phyloP scores from a whole-genome alignment of 257 asterid species.

The Scutellaria minor region DNA sequence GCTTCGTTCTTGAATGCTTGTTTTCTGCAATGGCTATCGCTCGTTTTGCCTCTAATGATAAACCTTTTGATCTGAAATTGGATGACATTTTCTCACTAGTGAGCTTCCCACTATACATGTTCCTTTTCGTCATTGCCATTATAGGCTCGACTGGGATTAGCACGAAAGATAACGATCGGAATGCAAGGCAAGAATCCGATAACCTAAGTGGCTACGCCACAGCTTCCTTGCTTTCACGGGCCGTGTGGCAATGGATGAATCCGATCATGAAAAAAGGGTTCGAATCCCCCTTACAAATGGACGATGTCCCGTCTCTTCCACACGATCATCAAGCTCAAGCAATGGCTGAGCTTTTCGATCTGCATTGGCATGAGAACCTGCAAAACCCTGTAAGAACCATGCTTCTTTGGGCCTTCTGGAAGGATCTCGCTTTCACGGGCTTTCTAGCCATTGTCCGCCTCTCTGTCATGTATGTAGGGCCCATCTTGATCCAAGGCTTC shows the following conservation, averaged over 20 bases:
- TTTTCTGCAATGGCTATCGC: conserved; percentile 35
- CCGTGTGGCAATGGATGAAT: conserved; percentile 66
- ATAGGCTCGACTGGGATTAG: conserved; percentile 40
- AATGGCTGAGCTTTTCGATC: conserved; percentile 50
- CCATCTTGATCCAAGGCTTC: conserved; percentile 60
- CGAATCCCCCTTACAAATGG: conserved; percentile 49
- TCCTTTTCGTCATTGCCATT: conserved; percentile 47
- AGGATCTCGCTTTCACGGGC: conserved; percentile 53
- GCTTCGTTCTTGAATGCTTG: conserved; percentile 28
- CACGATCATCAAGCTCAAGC: conserved; percentile 47
- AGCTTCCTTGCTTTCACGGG: conserved; percentile 61
- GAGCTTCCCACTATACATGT: conserved; percentile 45
- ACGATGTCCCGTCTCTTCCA: conserved; percentile 68
- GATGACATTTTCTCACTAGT: conserved; percentile 51
- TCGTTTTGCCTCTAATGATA: conserved; percentile 39
- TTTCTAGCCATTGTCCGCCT: conserved; percentile 49
- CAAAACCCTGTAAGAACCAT: conserved; percentile 53
- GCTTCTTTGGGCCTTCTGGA: conserved; percentile 64
- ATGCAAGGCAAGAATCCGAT: conserved; percentile 27
- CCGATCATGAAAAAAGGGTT: conserved; percentile 61
- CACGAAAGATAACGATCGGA: conserved; percentile 8
- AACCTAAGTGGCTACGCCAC: conserved; percentile 55
- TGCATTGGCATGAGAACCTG: conserved; percentile 54
- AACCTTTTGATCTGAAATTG: conserved; percentile 33
- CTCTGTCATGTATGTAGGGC: conserved; percentile 64